Conservation (phyloP, 2,329 filamentous ascomycete genomes). For the Apiospora koreana region DNA sequence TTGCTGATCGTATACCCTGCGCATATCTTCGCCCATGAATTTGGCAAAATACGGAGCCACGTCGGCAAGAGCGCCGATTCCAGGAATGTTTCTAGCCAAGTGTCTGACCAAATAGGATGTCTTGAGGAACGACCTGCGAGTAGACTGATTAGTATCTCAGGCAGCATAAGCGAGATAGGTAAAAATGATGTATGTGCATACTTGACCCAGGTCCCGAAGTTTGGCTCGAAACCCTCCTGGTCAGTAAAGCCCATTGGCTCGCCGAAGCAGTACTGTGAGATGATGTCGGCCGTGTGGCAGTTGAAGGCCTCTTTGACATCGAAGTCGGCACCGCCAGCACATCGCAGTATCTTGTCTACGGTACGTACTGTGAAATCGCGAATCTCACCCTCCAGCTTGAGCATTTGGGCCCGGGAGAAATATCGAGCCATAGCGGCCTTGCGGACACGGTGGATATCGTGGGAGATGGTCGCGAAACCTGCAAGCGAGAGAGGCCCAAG, state of each 20-base stretch:
- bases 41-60: conserved; percentile 21
- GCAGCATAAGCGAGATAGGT: background rate
- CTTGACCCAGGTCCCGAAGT: conserved; percentile 21
- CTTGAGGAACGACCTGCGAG: conserved; percentile 21
- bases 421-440: conserved; percentile 25
- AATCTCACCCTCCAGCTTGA: conserved; percentile 32
- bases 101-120: conserved; percentile 25
- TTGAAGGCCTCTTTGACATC: conserved; percentile 21
- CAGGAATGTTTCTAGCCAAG: conserved; percentile 4
- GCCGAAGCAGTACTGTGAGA: conserved; percentile 25
- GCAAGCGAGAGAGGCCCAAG: background rate
- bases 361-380: conserved; percentile 27
- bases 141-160: background rate
- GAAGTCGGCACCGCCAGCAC: conserved; percentile 11
- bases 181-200: background rate
- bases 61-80: conserved; percentile 16
- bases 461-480: conserved; percentile 6
- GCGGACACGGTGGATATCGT: conserved; percentile 11
- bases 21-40: conserved; percentile 24
- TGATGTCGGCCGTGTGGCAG: conserved; percentile 25
- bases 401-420: conserved; percentile 32
- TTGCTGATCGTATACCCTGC: conserved; percentile 17
- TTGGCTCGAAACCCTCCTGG: conserved; percentile 16
- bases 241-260: conserved; percentile 23
- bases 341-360: conserved; percentile 30